Evolutionary conservation across 345 rosid species (phyloP), one percentile per base, ranked within the genome.

Genomic region (Psidium guajava): DNA sequence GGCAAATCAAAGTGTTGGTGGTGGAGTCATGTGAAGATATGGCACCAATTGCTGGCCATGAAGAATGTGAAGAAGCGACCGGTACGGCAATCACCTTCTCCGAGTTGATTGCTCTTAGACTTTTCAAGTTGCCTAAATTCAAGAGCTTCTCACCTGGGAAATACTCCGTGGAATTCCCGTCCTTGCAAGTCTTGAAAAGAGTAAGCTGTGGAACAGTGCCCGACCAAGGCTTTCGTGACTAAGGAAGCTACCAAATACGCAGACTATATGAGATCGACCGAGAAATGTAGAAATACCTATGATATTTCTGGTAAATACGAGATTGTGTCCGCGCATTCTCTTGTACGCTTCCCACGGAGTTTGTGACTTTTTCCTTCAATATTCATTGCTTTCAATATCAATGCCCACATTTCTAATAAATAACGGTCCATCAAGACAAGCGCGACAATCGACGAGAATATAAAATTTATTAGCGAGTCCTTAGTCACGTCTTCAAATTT

Each of bases 151-250:
- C 0, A 27, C 40, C 18, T 5, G 10, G 13, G 32, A 59, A 59
- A 27, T 0, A 27, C 20, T 5, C 4, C 0, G 32, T 0, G 18
- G 20, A 27, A 27, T n/a, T 27, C 20, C 36, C 20, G 3, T 14
- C 73, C 40, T 13, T 27, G 36, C 36, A 6, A 59, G 1, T 0
- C 73, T 0, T 5, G 0, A n/a, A 8, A 6, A 59, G 14, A 2
- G 9, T 5, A 13, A 27, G 36, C 36, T 36, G 36, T 3, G 36
- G 36, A 36, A 36, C 36, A 36, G n/a, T 36, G 36, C 36, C 36
- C 36, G 36, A 36, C 73, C 32, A 0, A 57, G 59, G n/a, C 59
- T 2, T 9, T 56, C 27, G 25, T 24, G 13, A 2, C 27, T 56
- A 27, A 27, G 14, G 9, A 56, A 3, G 27, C 0, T 24, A 24